Base-by-base conservation (phyloP, 2,329 filamentous ascomycete genomes). In the Sporothrix protearum region DNA sequence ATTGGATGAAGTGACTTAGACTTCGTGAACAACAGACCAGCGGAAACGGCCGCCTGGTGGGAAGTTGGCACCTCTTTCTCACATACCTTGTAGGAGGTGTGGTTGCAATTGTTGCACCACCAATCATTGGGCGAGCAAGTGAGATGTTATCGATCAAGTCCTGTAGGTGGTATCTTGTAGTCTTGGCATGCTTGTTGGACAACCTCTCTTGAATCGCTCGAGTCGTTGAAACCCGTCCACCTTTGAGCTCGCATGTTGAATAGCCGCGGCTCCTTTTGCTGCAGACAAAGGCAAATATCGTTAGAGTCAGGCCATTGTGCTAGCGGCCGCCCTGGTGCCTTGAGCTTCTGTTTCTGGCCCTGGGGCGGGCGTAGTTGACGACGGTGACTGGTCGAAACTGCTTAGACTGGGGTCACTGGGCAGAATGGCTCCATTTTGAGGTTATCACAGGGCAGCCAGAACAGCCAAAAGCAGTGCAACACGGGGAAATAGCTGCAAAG, bases 221-320 rank as follows among this genome's bases (percentile, higher is more conserved):
- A 16, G 3, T 47, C 3, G 42, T 16, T 4, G 14, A n/a, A n/a
- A 16, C 42, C 14, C 8, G 22, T 14, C 49, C 49, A 28, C n/a
- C 22, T 14, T 47, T 14, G 22, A 59, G 1, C 6, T 59, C 55
- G 25, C 6, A 14, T 36, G 33, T 47, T 47, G 61, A 64, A 64
- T 64, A 64, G 42, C 63, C 63, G 63, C 63, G 63, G 63, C 63
- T 66, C 28, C 49, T 49, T 19, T 42, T 5, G 28, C 53, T 33
- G 53, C 16, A 53, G 42, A 16, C 12, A 8, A 36, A 8, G 33
- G 25, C 25, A 55, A 19, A 30, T n/a, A 10, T 53, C 7, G 2
- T 12, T 64, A 28, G 36, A 45, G 42, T 66, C 63, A 66, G 42
- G 63, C 42, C 63, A 66, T n/a, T 66, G 61, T 45, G 55, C 30